Base-by-base conservation (phyloP, 179 eudicot genomes). In the Beta macrorhiza region DNA sequence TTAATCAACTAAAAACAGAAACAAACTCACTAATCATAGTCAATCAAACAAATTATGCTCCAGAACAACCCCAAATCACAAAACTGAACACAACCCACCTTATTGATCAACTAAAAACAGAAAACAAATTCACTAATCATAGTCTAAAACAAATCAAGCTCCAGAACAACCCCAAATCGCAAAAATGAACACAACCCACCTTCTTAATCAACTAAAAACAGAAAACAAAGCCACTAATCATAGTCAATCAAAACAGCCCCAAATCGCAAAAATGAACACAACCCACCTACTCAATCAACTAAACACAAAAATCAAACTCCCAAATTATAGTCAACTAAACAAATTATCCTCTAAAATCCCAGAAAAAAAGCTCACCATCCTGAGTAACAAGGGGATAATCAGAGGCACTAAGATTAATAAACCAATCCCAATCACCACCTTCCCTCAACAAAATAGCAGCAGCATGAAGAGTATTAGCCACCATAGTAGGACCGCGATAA, bases 301-400 rank as follows among this genome's bases (percentile, higher is more conserved):
- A 37, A 37, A 37, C 42, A 37, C 42, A 37, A 2, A 37, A 0
- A 37, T 37, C 42, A 37, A 37, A 37, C 42, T 37, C 42, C 2
- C 42, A 37, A 2, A 37, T 37, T 2, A 37, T 37, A 37, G 42
- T 37, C 42, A 37, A 37, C 42, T 37, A 37, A 37, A 37, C 42
- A 37, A 37, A 37, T 37, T 37, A 37, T 37, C 42, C 42, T 37
- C 42, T 37, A 37, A 37, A 37, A 37, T 37, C 3, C 42, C n/a
- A n/a, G 2, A 37, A 2, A 37, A 58, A 57, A 0, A 51, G 74
- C 82, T 79, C 58, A 95, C 98, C 98, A 85, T 95, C 98, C 79
- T 95, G 98, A 67, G 97, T 91, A 59, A 93, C 97, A 80, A 95
- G 92, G 15, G 97, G 98, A 80, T 95, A 95, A 92, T 95, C 98